Percentiles rank a stretch among this genome's conserved stretches.
Evolutionary conservation across 2,329 filamentous ascomycete genomes (phyloP).

Genomic region (Claviceps humidiphila): DNA sequence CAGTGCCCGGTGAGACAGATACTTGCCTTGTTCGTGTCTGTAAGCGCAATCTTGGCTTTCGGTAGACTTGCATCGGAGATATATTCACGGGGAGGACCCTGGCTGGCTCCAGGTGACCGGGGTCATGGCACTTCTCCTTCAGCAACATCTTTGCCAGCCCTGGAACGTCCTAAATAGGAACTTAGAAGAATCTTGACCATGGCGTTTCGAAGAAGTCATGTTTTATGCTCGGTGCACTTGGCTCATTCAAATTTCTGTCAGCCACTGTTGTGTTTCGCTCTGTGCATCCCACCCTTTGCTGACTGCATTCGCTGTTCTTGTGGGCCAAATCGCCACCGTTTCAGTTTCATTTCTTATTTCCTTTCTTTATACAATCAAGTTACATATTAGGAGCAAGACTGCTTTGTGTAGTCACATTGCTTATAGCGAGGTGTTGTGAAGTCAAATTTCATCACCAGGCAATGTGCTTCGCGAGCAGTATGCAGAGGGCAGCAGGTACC

Average conservation of each 20-base stretch:
- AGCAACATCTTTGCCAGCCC: background rate
- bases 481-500: background rate
- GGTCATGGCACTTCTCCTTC: background rate
- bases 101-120: background rate
- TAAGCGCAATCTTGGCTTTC: background rate
- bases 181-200: background rate
- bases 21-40: background rate
- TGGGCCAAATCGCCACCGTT: background rate
- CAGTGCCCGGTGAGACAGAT: background rate
- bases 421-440: background rate
- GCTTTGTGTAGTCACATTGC: background rate
- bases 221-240: background rate
- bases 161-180: conserved; percentile 1
- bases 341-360: background rate
- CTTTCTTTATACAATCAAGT: too few relatives aligned
- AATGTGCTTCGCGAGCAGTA: background rate
- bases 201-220: background rate
- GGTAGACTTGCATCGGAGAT: background rate
- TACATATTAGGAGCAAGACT: background rate
- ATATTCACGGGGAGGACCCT: background rate
- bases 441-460: background rate
- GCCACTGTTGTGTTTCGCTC: background rate
- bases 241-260: background rate
- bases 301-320: background rate
- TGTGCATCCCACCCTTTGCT: background rate